Conservation (phyloP, 2,329 filamentous ascomycete genomes). For the Colletotrichum sp. region DNA sequence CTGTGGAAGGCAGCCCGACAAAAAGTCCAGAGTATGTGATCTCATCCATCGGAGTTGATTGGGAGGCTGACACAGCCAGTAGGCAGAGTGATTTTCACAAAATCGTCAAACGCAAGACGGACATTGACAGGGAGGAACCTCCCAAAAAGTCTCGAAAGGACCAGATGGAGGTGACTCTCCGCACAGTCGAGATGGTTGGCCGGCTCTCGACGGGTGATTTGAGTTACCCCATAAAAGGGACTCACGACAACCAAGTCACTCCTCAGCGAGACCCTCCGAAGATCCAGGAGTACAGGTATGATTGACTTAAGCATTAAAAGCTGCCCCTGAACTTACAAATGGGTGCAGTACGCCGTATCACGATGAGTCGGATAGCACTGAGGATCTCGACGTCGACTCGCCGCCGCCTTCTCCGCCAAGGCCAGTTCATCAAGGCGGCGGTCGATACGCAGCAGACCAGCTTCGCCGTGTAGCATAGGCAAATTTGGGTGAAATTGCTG, state of each 20-base stretch:
- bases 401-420: slow-evolving; percentile 13
- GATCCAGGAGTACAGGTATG: neutral
- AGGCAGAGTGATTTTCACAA: neutral
- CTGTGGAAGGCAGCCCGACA: neutral
- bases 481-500: neutral
- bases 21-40: neutral
- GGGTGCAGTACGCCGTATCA: neutral
- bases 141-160: neutral
- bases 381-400: neutral
- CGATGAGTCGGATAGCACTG: neutral
- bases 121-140: neutral
- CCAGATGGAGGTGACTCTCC: neutral
- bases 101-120: neutral
- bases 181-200: neutral
- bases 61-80: neutral
- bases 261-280: neutral
- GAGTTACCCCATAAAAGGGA: neutral
- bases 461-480: neutral
- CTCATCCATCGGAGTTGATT: neutral
- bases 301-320: neutral
- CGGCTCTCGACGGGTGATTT: neutral
- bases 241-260: neutral
- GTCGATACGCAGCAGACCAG: slow-evolving; percentile 6
- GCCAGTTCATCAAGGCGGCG: slow-evolving; percentile 17
- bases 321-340: neutral